A percentile compares a stretch with the other conserved stretches of the same genome.
Evolutionary conservation across 306 rosid genomes (phyloP).

Genomic region (Casuarina equisetifolia): DNA sequence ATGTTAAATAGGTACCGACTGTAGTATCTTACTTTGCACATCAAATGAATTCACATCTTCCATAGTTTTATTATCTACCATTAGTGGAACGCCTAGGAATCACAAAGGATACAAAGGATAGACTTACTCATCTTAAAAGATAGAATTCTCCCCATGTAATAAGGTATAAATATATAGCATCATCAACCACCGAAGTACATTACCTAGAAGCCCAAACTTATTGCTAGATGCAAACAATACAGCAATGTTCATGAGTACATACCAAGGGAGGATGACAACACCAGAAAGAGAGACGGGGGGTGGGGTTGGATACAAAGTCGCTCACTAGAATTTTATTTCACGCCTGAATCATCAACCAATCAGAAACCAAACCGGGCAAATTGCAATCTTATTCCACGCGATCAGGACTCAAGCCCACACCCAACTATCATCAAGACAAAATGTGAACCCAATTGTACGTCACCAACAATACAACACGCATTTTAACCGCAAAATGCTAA

Average conservation of each 20-base stretch:
- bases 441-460: neutral
- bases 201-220: neutral
- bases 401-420: neutral
- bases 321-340: neutral
- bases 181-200: neutral
- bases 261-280: no score
- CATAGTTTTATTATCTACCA: neutral
- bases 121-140: neutral
- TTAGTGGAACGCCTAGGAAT: neutral
- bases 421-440: neutral
- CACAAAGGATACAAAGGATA: neutral
- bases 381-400: neutral
- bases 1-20: no score
- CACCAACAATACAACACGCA: neutral
- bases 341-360: neutral
- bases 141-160: neutral
- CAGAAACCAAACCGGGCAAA: neutral
- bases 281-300: no score
- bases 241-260: neutral
- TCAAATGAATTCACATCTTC: neutral
- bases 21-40: neutral
- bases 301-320: neutral
- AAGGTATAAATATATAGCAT: neutral
- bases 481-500: neutral
- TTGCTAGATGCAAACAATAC: neutral